Conservation (phyloP, 495 filamentous ascomycete genomes). For the Xylaria cubensis region DNA sequence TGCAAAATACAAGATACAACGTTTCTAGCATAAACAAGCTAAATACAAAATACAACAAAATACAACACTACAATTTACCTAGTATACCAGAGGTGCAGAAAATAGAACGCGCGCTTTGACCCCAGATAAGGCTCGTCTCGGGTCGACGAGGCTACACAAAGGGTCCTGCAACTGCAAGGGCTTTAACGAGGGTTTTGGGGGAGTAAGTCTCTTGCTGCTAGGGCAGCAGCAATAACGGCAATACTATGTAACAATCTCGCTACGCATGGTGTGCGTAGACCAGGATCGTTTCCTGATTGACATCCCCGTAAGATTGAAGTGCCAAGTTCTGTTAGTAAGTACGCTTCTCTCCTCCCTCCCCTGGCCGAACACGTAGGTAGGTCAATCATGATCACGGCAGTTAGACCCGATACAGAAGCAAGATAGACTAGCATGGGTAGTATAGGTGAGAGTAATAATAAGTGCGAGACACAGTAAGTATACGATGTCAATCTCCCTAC, state of each 20-base stretch:
- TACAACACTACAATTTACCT: neutral
- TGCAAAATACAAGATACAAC: slow-evolving; percentile 10
- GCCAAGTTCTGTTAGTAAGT: neutral
- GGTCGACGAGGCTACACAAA: slow-evolving; percentile 10
- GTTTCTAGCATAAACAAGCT: neutral
- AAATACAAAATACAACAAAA: slow-evolving; percentile 14
- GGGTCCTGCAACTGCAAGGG: slow-evolving; percentile 14
- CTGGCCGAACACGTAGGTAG: slow-evolving; percentile 6
- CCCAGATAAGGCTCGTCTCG: slow-evolving; percentile 10
- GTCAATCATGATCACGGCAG: neutral
- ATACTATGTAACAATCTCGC: neutral
- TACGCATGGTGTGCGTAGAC: neutral
- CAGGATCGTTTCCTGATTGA: slow-evolving; percentile 2
- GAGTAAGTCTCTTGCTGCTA: neutral
- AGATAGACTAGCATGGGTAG: neutral
- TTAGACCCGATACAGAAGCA: neutral
- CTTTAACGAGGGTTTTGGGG: neutral
- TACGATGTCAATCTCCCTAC: neutral
- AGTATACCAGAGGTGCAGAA: neutral
- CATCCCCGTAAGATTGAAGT: slow-evolving; percentile 9
- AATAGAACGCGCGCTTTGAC: neutral
- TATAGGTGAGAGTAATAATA: neutral
- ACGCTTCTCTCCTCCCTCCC: neutral
- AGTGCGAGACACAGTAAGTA: slow-evolving; percentile 3
- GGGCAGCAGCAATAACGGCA: neutral